Percentiles rank a stretch among this genome's conserved stretches.
These are phyloP conservation scores for Monosporozyma aerobia DNA, from an alignment of 805 yeast species.

Conservation along the genomic window DNA sequence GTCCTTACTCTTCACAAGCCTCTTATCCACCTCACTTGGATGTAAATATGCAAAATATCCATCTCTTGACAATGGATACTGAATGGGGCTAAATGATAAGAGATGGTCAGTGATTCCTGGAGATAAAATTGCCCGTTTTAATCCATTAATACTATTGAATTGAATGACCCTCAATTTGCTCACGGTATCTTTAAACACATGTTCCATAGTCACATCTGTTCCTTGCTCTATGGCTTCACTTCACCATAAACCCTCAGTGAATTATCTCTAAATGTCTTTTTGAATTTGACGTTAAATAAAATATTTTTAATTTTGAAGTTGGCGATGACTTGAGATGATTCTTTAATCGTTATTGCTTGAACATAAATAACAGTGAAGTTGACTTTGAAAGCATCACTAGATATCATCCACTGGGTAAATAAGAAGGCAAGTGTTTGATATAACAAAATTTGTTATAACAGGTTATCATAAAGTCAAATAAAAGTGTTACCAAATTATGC, in stretches of 20 bases:
- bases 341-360: neutral
- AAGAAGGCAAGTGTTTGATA: neutral
- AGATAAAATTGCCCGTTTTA: neutral
- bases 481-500: neutral
- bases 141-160: neutral
- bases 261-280: neutral
- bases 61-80: conserved; percentile 45
- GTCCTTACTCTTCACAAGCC: conserved; percentile 4
- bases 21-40: conserved; percentile 30
- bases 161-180: neutral
- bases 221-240: neutral
- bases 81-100: conserved; percentile 54
- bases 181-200: neutral
- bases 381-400: neutral
- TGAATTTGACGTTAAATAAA: neutral
- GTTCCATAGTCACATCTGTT: neutral
- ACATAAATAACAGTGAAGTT: neutral
- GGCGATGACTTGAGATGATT: neutral
- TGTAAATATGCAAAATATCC: conserved; percentile 79
- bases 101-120: conserved; percentile 38
- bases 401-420: neutral
- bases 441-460: neutral
- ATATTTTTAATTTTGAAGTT: neutral
- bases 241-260: neutral
- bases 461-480: neutral